These are phyloP conservation scores for Gynochthodes officinalis DNA, from an alignment of 257 asterid genomes.

Conservation along the genomic window DNA sequence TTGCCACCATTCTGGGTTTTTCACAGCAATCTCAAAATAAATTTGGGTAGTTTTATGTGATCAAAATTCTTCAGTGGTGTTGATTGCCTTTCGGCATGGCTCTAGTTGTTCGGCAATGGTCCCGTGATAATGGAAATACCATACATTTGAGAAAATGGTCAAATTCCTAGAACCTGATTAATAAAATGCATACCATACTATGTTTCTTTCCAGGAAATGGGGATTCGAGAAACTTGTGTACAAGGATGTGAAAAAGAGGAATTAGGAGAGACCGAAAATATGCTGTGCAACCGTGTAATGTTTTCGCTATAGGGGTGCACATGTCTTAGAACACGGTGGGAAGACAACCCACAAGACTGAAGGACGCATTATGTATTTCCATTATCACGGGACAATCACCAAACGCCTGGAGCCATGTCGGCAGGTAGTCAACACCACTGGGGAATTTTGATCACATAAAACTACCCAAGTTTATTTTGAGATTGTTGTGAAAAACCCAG, in stretches of 20 bases:
- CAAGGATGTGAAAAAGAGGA: constrained; percentile 60
- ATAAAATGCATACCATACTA: background rate
- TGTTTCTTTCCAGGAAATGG: constrained; percentile 57
- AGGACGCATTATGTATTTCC: constrained; percentile 63
- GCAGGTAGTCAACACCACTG: constrained; percentile 41
- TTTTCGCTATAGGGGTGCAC: constrained; percentile 76
- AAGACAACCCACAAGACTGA: constrained; percentile 65
- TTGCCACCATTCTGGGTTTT: constrained; percentile 28
- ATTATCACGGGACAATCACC: constrained; percentile 76
- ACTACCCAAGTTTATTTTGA: too few species aligned
- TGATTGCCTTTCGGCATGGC: constrained; percentile 53
- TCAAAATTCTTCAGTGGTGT: too few species aligned
- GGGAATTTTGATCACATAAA: too few species aligned
- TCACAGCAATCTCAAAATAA: too few species aligned
- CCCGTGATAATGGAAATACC: constrained; percentile 80
- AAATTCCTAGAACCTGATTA: too few species aligned
- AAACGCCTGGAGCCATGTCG: constrained; percentile 65
- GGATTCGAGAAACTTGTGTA: constrained; percentile 85
- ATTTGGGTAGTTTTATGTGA: too few species aligned
- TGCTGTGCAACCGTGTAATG: constrained; percentile 73
- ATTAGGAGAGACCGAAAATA: constrained; percentile 65
- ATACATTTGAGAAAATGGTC: too few species aligned
- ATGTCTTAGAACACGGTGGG: constrained; percentile 69
- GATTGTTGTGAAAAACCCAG: background rate
- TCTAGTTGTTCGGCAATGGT: constrained; percentile 65